Base-by-base conservation (phyloP, 805 yeast genomes). In the Candida krabiensis region DNA sequence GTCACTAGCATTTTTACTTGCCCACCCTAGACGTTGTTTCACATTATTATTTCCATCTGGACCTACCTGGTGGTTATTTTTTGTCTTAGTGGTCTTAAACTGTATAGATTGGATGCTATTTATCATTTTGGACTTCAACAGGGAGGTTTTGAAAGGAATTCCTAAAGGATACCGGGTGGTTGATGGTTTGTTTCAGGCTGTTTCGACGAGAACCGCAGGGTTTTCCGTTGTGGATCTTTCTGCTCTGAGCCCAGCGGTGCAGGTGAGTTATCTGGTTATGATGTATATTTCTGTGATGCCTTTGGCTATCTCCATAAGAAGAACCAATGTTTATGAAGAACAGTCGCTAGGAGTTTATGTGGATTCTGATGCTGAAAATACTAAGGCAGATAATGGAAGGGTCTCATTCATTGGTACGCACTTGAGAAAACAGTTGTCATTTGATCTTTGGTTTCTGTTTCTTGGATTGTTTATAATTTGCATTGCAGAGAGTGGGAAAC, bases 261-360 rank as follows among this genome's bases (percentile, higher is more conserved):
- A 89, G 60, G 95, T 93, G 19, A 80, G 93, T 51, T 93, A 93
- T 60, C 75, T 88, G 80, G 75, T 93, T 43, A 91, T 93, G 98
- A 93, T 93, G 99, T 93, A 93, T 65, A 89, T 93, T 19, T 91
- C 98, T 12, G 97, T 91, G 30, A 71, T 90, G 57, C 99, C 99
- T 1, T 69, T 93, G 51, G 99, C 99, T 22, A 93, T 93, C 47
- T 87, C 96, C 26, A 89, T 93, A 46, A 80, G 99, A 66, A 77
- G 97, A 60, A 93, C 99, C 14, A 93, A 93, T 60, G 99, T 93
- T 38, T 93, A 93, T 65, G 99, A 93, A 60, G 99, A 93, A 55
- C 98, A 89, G 58, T 86, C 96, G 0, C 66, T 93, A 40, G 99
- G 99, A n/a, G 75, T 89, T n/a, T 90, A 86, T 56, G 30, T 49